phyloP scores from a whole-genome alignment of 2,329 filamentous ascomycete species.

The Pyrenochaeta sp. region DNA sequence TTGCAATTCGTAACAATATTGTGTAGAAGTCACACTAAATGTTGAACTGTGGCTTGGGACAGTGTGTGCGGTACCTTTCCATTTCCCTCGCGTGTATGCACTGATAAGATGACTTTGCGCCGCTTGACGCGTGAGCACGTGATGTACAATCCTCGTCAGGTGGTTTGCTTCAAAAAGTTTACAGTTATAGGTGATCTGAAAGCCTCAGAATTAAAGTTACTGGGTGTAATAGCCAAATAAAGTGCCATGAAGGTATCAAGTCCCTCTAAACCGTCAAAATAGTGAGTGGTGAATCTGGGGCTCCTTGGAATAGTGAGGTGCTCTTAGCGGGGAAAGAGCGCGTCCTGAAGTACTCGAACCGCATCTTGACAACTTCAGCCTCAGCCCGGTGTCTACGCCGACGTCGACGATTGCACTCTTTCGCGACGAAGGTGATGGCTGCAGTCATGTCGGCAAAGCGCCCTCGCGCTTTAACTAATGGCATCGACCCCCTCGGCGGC shows the following conservation, averaged over 20 bases:
- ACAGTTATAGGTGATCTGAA: too few relatives aligned
- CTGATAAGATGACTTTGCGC: too few relatives aligned
- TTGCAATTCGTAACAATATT: too few relatives aligned
- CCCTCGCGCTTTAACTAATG: constrained; percentile 33
- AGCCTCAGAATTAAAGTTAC: too few relatives aligned
- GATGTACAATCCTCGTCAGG: background rate
- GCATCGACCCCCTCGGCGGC: constrained; percentile 17
- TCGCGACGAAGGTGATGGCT: constrained; percentile 28
- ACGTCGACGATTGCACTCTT: background rate
- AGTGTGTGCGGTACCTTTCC: background rate
- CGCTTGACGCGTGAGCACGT: constrained; percentile 24
- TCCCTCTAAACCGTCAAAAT: too few relatives aligned
- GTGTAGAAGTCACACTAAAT: too few relatives aligned
- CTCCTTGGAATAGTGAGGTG: constrained; percentile 13
- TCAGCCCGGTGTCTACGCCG: constrained; percentile 1
- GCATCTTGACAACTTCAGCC: background rate
- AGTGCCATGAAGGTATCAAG: too few relatives aligned
- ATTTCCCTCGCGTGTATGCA: too few relatives aligned
- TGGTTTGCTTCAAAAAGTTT: too few relatives aligned
- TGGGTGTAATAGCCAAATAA: too few relatives aligned
- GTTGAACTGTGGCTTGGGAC: background rate
- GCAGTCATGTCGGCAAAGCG: constrained; percentile 44
- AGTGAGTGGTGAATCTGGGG: background rate
- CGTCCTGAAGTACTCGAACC: constrained; percentile 20
- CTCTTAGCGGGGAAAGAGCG: constrained; percentile 27